Base-by-base conservation (phyloP, 2,329 filamentous ascomycete species). In the Ophiosphaerella korrae region DNA sequence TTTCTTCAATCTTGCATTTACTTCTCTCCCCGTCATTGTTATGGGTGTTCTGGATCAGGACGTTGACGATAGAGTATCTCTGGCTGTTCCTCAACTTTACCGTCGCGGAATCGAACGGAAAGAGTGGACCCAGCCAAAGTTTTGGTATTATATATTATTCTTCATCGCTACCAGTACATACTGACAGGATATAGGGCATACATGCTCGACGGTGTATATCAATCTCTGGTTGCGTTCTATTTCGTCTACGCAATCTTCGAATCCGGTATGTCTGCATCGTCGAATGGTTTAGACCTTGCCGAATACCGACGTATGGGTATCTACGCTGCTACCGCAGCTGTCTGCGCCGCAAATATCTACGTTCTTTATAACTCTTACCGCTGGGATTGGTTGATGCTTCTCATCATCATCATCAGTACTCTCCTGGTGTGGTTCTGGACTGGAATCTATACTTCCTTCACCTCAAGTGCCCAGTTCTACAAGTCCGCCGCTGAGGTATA, bases 21-120 rank as follows among this genome's bases (percentile, higher is more conserved):
- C 94, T 5, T 99, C 94, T 13, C 77, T 99, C 16, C 92, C 94
- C 2, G 90, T 97, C 54, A 92, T 94, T 62, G 85, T 99, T 62
- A 95, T 97, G 86, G 94, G 94, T 75, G 89, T 99, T 36, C 82
- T 99, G 57, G 94, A 99, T 68, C 94, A 99, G 77, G 94, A 99
- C 71, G 93, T 99, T 40, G 90, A 90, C 60, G 94, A 97, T 73
- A 88, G 87, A 68, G 90, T 99, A 26, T 97, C 94, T 7, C 80
- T 99, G 57, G 92, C 91, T 45, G 93, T 99, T 42, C 94, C 94
- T 37, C 91, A 99, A 72, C 84, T 99, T 31, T 99, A 99, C 74
- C 89, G 92, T 60, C 86, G 92, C 57, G 94, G 94, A 64, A 99
- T 99, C 64, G 92, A 97, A 78, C 88, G 93, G 53, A 84, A 91